Base-by-base conservation (phyloP, 2,329 filamentous ascomycete species). In the Xylariaceae sp. region DNA sequence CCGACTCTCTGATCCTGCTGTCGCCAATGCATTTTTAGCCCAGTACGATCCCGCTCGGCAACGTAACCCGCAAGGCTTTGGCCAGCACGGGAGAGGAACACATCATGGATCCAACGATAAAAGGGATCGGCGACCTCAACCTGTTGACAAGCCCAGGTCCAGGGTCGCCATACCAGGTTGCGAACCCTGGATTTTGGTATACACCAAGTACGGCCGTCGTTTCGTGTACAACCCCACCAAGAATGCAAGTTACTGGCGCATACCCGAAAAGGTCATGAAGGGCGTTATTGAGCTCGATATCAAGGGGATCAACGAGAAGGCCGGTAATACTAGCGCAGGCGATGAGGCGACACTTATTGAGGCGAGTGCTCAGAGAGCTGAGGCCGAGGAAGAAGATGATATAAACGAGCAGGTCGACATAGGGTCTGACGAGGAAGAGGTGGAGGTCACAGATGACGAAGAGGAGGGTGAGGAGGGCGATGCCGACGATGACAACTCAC, bases 221-320 rank as follows among this genome's bases (percentile, higher is more conserved):
- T 99, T 99, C 67, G 91, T 91, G 2, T 89, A 95, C 74, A 96
- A 99, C 63, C 82, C 85, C 0, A 80, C 81, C 51, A 96, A 92
- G 61, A 88, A 92, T 39, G 80, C 91, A 62, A 97, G 91, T 71
- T 91, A 91, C 71, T 99, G 95, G 94, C 90, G 90, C 65, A 94
- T 96, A 64, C 94, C 94, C 0, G 83, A 89, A 53, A 86, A 94
- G 68, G 78, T 99, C 37, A 86, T 91, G 79, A 85, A 87, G 57
- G 90, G 84, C 11, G 88, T 94, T 51, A 62, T 86, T 49, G 80
- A 84, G 59, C 74, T 89, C 53, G 90, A 96, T 70, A 83, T 87
- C 68, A 84, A 86, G 61, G 81, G 83, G 56, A 86, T 86, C 72
- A 74, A 83, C 73, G 72, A 80, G 65, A 81, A 84, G 73, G 76